Evolutionary conservation across 352 stramenopile species (phyloP).

Genomic region (Elongisporangium anandrum): DNA sequence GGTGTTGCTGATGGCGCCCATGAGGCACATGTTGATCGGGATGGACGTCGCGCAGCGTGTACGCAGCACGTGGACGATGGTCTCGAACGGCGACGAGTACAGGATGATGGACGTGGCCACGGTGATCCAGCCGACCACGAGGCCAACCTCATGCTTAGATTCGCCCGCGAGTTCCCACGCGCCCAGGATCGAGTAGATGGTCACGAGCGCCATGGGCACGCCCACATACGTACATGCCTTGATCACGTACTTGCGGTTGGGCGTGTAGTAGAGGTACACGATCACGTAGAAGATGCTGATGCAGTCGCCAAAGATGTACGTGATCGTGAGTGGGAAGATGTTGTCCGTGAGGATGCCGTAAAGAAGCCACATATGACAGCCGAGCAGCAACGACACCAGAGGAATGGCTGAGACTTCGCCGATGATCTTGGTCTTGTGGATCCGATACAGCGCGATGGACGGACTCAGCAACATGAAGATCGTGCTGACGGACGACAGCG

Average conservation of each 20-base stretch:
- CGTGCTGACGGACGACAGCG: slow-evolving; percentile 24
- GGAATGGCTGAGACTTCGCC: slow-evolving; percentile 13
- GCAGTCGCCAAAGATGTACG: slow-evolving; percentile 36
- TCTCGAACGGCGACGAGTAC: slow-evolving; percentile 7
- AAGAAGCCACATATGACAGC: slow-evolving; percentile 10
- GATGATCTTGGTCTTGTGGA: slow-evolving; percentile 15
- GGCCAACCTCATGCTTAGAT: not conserved
- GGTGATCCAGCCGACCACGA: not conserved
- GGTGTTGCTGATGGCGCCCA: slow-evolving; percentile 19
- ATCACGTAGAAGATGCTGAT: slow-evolving; percentile 28
- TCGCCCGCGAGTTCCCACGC: slow-evolving; percentile 25
- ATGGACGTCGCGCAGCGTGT: slow-evolving; percentile 26
- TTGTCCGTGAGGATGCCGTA: slow-evolving; percentile 2
- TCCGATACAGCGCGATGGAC: slow-evolving; percentile 7
- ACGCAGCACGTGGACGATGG: slow-evolving; percentile 13
- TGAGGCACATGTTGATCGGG: slow-evolving; percentile 30
- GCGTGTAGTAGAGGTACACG: slow-evolving; percentile 5
- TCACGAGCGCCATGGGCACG: slow-evolving; percentile 20
- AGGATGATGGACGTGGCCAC: slow-evolving; percentile 6
- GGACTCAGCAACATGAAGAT: slow-evolving; percentile 16
- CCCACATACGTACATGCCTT: slow-evolving; percentile 17
- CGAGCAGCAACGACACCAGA: slow-evolving; percentile 12
- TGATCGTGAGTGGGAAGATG: slow-evolving; percentile 32
- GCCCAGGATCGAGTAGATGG: slow-evolving; percentile 36
- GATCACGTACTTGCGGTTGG: not conserved